Evolutionary conservation across 345 rosid genomes (phyloP).

Genomic region (Bruguiera parviflora): DNA sequence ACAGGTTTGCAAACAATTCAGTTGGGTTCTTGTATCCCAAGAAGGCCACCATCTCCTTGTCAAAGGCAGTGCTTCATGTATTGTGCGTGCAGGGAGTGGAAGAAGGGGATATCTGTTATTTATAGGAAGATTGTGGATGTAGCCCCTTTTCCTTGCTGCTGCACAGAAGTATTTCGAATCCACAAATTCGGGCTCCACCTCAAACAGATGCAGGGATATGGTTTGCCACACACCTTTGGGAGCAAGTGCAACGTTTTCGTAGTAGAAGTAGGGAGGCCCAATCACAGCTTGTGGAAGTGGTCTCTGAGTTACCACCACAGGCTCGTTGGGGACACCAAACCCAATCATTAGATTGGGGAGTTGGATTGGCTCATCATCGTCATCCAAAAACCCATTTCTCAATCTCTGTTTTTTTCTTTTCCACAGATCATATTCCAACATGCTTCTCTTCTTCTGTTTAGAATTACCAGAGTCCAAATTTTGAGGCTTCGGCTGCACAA

Average conservation of each 20-base stretch:
- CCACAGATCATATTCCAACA: conserved; percentile 23
- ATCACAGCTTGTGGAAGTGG: conserved; percentile 54
- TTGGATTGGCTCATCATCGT: conserved; percentile 49
- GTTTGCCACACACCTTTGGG: conserved; percentile 95
- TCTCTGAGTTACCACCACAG: conserved; percentile 29
- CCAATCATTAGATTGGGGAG: conserved; percentile 91
- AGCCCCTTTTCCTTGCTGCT: conserved; percentile 87
- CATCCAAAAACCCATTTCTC: conserved; percentile 23
- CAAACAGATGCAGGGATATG: conserved; percentile 62
- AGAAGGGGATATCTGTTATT: conserved; percentile 55
- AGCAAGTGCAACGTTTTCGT: conserved; percentile 88
- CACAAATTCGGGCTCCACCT: conserved; percentile 77
- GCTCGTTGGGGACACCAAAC: conserved; percentile 68
- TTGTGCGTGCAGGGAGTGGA: conserved; percentile 65
- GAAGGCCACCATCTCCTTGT: conserved; percentile 85
- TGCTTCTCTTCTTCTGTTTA: conserved; percentile 55
- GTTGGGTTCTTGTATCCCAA: conserved; percentile 74
- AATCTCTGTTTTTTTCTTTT: conserved; percentile 31
- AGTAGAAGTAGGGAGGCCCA: conserved; percentile 82
- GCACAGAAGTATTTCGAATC: conserved; percentile 83
- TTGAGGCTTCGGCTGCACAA: conserved; percentile 39
- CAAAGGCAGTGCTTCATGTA: conserved; percentile 70
- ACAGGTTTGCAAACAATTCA: conserved; percentile 77
- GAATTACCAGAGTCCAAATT: conserved; percentile 14
- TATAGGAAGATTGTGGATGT: conserved; percentile 79